Conservation (phyloP, 208 protist genomes). For the Zelonia costaricensis region DNA sequence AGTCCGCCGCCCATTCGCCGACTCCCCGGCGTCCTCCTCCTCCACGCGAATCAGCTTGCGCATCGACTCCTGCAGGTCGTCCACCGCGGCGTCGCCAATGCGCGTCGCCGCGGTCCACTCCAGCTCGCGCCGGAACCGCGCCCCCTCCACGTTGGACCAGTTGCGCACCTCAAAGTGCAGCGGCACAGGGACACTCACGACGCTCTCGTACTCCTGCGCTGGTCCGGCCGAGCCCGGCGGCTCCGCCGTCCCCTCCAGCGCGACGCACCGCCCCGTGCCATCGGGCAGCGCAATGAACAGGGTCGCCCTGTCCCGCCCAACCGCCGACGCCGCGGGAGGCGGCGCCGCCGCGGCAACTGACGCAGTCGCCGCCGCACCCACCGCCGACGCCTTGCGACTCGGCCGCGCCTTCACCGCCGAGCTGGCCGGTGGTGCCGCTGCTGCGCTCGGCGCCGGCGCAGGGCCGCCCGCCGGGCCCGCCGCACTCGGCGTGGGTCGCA, state of each 20-base stretch:
- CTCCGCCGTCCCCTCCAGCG: conserved; percentile 74
- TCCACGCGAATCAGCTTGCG: conserved; percentile 5
- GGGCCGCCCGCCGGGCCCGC: background rate
- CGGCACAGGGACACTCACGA: conserved; percentile 22
- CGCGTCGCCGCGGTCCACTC: conserved; percentile 53
- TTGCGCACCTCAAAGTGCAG: conserved; percentile 30
- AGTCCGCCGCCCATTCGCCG: too few relatives aligned
- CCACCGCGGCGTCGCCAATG: background rate
- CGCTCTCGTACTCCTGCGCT: conserved; percentile 29
- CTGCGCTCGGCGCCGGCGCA: too few relatives aligned
- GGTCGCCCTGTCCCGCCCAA: conserved; percentile 74
- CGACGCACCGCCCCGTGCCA: conserved; percentile 83
- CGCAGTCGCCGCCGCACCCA: background rate
- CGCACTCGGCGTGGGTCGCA: conserved; percentile 55
- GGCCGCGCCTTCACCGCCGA: conserved; percentile 1
- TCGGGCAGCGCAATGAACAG: conserved; percentile 94
- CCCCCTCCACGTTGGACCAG: conserved; percentile 29
- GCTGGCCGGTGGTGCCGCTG: background rate
- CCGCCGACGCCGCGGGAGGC: too few relatives aligned
- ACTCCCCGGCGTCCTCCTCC: background rate
- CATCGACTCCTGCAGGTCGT: background rate
- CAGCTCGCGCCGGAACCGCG: conserved; percentile 87
- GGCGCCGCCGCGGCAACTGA: background rate
- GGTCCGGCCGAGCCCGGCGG: conserved; percentile 46
- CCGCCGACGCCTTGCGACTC: background rate